These are phyloP conservation scores for Smallanthus sonchifolius DNA, from an alignment of 129 eudicot genomes.

Conservation along the genomic window DNA sequence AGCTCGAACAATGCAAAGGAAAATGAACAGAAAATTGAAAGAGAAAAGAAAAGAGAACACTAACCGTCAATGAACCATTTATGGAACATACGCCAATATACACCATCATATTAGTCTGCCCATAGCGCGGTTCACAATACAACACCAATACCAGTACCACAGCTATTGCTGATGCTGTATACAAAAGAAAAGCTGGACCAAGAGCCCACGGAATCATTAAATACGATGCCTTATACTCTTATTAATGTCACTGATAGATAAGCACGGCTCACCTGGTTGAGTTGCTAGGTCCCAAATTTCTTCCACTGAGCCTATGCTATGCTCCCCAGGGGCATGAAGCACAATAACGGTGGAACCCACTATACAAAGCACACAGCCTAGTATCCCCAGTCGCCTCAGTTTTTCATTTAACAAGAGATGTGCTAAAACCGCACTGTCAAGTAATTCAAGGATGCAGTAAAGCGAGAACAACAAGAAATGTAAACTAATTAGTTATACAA, in stretches of 20 bases:
- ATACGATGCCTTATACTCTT: not conserved
- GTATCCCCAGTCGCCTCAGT: slow-evolving; percentile 60
- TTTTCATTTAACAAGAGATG: slow-evolving; percentile 79
- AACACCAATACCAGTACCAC: slow-evolving; percentile 71
- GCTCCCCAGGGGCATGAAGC: slow-evolving; percentile 93
- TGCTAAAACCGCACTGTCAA: slow-evolving; percentile 77
- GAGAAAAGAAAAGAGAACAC: slow-evolving; percentile 17
- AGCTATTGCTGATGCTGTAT: slow-evolving; percentile 76
- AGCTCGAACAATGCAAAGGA: not conserved
- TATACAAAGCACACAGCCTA: slow-evolving; percentile 80
- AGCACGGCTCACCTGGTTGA: slow-evolving; percentile 59
- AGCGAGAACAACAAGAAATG: not conserved
- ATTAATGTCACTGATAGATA: not conserved
- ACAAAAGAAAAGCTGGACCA: slow-evolving; percentile 76
- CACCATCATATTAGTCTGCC: slow-evolving; percentile 84
- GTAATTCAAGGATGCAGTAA: not conserved
- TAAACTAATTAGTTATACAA: not conserved
- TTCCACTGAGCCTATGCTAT: slow-evolving; percentile 60
- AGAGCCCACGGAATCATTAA: slow-evolving; percentile 4
- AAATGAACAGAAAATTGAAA: slow-evolving; percentile 1
- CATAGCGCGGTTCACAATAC: slow-evolving; percentile 82
- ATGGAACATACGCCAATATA: slow-evolving; percentile 89
- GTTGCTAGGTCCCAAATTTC: slow-evolving; percentile 85
- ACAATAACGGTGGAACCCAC: slow-evolving; percentile 81
- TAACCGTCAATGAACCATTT: slow-evolving; percentile 86